These are phyloP conservation scores for Venturia carpophila DNA, from an alignment of 2,329 filamentous ascomycete genomes.

Conservation along the genomic window DNA sequence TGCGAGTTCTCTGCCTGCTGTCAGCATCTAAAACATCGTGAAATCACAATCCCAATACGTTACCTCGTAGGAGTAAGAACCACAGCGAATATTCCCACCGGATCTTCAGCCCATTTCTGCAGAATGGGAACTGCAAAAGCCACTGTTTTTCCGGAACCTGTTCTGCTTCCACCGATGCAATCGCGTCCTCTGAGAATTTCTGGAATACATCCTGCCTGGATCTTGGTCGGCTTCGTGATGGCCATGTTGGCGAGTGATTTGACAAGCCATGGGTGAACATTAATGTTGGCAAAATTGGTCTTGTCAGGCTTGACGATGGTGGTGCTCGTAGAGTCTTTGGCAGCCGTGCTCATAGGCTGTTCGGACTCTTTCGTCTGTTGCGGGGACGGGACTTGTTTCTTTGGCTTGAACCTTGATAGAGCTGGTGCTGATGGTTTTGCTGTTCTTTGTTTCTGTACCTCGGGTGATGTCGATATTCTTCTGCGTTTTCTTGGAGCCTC, in stretches of 20 bases:
- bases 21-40: not conserved
- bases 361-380: not conserved
- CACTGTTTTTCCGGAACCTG: constrained; percentile 94
- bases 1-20: constrained; percentile 62
- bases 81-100: constrained; percentile 81
- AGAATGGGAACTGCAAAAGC: constrained; percentile 92
- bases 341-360: not conserved
- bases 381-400: not conserved
- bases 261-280: constrained; percentile 79
- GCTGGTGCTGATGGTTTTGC: not conserved
- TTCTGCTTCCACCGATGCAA: constrained; percentile 89
- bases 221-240: constrained; percentile 81
- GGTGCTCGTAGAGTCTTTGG: not conserved
- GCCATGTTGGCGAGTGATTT: constrained; percentile 68
- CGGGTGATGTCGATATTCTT: constrained; percentile 11
- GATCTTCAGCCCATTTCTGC: constrained; percentile 88
- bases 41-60: constrained; percentile 23
- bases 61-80: constrained; percentile 81
- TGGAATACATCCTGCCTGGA: constrained; percentile 88
- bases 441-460: not conserved
- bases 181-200: constrained; percentile 86
- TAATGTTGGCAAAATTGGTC: constrained; percentile 62
- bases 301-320: constrained; percentile 27
- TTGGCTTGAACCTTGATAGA: constrained; percentile 12
- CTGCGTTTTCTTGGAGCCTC: constrained; percentile 13